Evolutionary conservation across 768 basidiomycete genomes (phyloP).

Genomic region (Trametes maxima): DNA sequence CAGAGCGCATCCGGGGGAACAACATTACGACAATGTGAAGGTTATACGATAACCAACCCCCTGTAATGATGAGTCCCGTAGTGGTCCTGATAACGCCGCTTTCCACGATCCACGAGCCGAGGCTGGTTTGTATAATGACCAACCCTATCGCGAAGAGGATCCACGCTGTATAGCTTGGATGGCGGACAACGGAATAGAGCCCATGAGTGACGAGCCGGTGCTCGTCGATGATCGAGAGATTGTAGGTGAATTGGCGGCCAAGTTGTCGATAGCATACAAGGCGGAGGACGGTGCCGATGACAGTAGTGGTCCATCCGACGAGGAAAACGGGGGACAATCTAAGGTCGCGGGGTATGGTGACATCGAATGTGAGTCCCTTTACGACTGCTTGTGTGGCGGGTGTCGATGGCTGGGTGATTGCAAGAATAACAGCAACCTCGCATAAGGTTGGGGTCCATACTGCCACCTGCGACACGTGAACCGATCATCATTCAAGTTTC

Average conservation of each 20-base stretch:
- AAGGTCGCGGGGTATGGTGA: not conserved
- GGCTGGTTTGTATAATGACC: not conserved
- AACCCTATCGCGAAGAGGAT: not conserved
- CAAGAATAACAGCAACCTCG: not conserved
- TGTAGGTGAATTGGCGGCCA: slow-evolving; percentile 24
- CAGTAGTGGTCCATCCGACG: not conserved
- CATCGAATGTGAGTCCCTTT: not conserved
- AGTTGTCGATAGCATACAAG: slow-evolving; percentile 11
- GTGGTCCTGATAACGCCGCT: not conserved
- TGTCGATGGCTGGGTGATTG: not conserved
- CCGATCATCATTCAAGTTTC: too few species aligned
- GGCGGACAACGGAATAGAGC: slow-evolving; percentile 23
- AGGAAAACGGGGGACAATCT: not conserved
- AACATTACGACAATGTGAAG: not conserved
- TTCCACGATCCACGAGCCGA: slow-evolving; percentile 9
- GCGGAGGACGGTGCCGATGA: not conserved
- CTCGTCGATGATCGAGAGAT: slow-evolving; percentile 12
- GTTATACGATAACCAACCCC: not conserved
- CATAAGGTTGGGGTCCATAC: not conserved
- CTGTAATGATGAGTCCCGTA: not conserved
- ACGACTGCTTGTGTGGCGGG: not conserved
- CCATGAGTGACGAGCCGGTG: slow-evolving; percentile 24
- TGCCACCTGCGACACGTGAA: not conserved
- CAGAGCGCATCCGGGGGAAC: not conserved
- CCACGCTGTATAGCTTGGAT: slow-evolving; percentile 23